phyloP scores from a whole-genome alignment of 306 rosid genomes.

The Parietaria judaica region DNA sequence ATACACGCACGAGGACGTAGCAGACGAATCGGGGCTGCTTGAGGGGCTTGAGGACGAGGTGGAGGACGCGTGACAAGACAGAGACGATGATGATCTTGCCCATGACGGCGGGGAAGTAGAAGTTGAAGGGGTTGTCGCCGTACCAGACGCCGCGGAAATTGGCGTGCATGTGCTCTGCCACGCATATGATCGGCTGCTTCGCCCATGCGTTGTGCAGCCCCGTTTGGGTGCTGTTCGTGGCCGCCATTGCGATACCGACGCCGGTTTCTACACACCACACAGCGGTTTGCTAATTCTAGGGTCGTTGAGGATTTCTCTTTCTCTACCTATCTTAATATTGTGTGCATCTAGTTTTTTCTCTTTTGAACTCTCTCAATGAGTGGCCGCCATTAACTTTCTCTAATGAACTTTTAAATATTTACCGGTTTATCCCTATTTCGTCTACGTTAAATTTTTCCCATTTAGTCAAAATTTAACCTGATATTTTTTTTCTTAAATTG shows the following conservation, averaged over 20 bases:
- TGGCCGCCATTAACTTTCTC: too few relatives aligned
- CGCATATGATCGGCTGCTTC: background rate
- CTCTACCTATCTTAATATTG: too few relatives aligned
- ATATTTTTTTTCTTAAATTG: too few relatives aligned
- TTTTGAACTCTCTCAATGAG: too few relatives aligned
- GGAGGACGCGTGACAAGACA: conserved; percentile 7
- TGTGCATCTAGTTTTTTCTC: too few relatives aligned
- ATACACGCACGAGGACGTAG: conserved; percentile 25
- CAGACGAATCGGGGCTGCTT: conserved; percentile 46
- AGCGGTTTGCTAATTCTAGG: too few relatives aligned
- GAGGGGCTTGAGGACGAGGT: conserved; percentile 40
- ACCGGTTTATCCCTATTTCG: too few relatives aligned
- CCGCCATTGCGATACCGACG: conserved; percentile 4
- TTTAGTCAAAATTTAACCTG: too few relatives aligned
- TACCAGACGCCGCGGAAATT: conserved; percentile 23
- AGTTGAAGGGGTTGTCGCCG: conserved; percentile 30
- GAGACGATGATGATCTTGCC: conserved; percentile 18
- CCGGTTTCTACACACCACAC: background rate
- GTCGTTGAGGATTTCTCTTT: too few relatives aligned
- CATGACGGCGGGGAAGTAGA: conserved; percentile 24
- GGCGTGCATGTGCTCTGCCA: background rate
- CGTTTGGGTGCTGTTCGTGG: background rate
- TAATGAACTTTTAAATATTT: too few relatives aligned
- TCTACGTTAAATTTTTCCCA: too few relatives aligned
- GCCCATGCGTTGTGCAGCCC: background rate